These are phyloP conservation scores for Coprinellus aureogranulatus DNA, from an alignment of 768 basidiomycete species.

Conservation along the genomic window DNA sequence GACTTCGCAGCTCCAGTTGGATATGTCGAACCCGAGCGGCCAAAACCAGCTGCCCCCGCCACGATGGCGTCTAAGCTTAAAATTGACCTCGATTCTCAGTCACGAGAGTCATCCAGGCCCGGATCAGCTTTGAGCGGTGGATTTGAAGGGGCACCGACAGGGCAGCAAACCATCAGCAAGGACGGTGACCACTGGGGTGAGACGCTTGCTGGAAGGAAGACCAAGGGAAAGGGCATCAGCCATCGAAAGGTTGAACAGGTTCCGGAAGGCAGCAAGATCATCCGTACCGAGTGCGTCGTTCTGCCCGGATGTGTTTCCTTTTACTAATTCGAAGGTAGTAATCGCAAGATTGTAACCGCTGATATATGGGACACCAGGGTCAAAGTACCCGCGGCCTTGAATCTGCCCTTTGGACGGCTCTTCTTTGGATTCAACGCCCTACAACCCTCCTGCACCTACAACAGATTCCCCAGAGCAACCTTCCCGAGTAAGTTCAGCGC, in stretches of 20 bases:
- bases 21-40: conserved; percentile 91
- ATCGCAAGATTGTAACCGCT: conserved; percentile 81
- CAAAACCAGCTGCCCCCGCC: conserved; percentile 72
- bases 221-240: conserved; percentile 91
- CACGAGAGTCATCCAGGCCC: conserved; percentile 83
- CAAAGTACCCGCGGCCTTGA: conserved; percentile 86
- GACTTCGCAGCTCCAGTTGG: conserved; percentile 93
- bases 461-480: conserved; percentile 29
- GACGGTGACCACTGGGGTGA: conserved; percentile 88
- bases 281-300: conserved; percentile 77
- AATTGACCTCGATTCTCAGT: conserved; percentile 85
- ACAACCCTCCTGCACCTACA: conserved; percentile 48
- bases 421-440: conserved; percentile 95
- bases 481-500: conserved; percentile 26
- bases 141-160: conserved; percentile 52
- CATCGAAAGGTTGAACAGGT: conserved; percentile 81
- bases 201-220: conserved; percentile 84
- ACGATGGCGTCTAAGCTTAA: conserved; percentile 98
- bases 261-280: conserved; percentile 80
- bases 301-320: not conserved
- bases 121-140: conserved; percentile 71
- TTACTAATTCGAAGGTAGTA: too few relatives aligned
- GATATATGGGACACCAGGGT: conserved; percentile 67
- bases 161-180: conserved; percentile 58
- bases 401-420: conserved; percentile 87